Evolutionary conservation across 2,329 filamentous ascomycete genomes (phyloP).

Genomic region (Neobulgaria alba): DNA sequence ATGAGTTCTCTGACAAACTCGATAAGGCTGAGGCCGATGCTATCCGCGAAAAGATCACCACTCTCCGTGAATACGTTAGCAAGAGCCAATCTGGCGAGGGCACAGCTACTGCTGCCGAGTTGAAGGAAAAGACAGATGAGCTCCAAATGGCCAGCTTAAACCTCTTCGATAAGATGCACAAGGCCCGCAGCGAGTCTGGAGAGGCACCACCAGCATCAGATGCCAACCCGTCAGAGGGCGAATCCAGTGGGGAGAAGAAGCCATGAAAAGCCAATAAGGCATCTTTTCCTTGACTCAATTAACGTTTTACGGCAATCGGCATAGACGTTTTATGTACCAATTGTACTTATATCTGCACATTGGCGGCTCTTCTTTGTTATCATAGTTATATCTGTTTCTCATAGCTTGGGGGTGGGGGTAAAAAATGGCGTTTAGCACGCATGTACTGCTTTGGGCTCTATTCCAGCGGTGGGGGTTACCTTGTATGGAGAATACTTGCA

Average conservation of each 20-base stretch:
- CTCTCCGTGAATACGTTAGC: constrained; percentile 80
- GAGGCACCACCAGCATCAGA: constrained; percentile 39
- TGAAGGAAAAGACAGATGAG: constrained; percentile 98
- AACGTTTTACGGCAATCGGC: constrained; percentile 24
- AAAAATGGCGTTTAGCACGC: constrained; percentile 27
- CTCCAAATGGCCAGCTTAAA: constrained; percentile 92
- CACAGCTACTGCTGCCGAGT: constrained; percentile 75
- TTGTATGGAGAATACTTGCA: constrained; percentile 24
- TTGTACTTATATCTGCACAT: constrained; percentile 29
- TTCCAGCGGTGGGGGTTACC: constrained; percentile 16
- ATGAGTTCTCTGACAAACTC: constrained; percentile 90
- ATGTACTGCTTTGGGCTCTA: constrained; percentile 22
- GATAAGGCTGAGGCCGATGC: constrained; percentile 92
- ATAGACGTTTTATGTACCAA: constrained; percentile 27
- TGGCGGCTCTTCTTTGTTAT: constrained; percentile 29
- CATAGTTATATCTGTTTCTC: constrained; percentile 26
- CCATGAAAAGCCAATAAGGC: constrained; percentile 38
- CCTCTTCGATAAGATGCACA: constrained; percentile 99
- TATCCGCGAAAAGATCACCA: constrained; percentile 87
- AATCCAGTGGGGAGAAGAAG: constrained; percentile 61
- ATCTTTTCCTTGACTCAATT: constrained; percentile 21
- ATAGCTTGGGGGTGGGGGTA: constrained; percentile 28
- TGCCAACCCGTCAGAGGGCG: constrained; percentile 41
- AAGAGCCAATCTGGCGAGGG: constrained; percentile 93
- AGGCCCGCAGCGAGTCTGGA: constrained; percentile 67